Evolutionary conservation across 2,329 filamentous ascomycete species (phyloP).

Genomic region (Aspergillus sp.): DNA sequence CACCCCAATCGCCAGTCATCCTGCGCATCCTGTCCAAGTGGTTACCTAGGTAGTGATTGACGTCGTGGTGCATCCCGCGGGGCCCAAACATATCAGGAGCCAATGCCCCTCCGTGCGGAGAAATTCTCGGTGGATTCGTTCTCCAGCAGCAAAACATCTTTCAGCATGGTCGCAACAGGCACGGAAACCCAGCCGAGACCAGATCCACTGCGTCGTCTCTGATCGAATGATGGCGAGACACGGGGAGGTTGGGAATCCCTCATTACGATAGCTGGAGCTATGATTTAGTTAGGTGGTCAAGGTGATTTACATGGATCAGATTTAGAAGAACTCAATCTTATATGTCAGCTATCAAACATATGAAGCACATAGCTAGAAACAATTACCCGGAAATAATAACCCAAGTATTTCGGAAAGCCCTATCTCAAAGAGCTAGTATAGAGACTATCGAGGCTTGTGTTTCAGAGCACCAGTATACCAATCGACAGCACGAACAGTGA

Average conservation of each 20-base stretch:
- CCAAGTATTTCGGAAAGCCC: too few relatives aligned
- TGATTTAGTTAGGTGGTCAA: neutral
- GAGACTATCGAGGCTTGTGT: neutral
- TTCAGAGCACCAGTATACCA: neutral
- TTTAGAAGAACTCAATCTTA: too few relatives aligned
- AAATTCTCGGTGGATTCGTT: slow-evolving; percentile 8
- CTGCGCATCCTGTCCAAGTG: neutral
- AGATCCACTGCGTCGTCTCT: slow-evolving; percentile 3
- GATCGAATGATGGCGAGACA: slow-evolving; percentile 6
- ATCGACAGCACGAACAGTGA: neutral
- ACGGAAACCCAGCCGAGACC: slow-evolving; percentile 1
- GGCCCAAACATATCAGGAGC: neutral
- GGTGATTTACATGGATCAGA: neutral
- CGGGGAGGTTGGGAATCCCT: neutral
- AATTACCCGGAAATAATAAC: too few relatives aligned
- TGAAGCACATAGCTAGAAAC: too few relatives aligned
- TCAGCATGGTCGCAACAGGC: neutral
- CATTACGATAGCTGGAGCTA: neutral
- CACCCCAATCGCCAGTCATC: neutral
- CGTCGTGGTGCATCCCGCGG: neutral
- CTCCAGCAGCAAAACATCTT: too few relatives aligned
- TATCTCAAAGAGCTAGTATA: too few relatives aligned
- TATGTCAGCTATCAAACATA: too few relatives aligned
- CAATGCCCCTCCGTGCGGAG: slow-evolving; percentile 4
- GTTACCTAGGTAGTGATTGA: neutral